Percentiles rank a stretch among this genome's conserved stretches.
Conservation (phyloP, 192 early-diverging fungal genomes). For the Mortierella hygrophila region DNA sequence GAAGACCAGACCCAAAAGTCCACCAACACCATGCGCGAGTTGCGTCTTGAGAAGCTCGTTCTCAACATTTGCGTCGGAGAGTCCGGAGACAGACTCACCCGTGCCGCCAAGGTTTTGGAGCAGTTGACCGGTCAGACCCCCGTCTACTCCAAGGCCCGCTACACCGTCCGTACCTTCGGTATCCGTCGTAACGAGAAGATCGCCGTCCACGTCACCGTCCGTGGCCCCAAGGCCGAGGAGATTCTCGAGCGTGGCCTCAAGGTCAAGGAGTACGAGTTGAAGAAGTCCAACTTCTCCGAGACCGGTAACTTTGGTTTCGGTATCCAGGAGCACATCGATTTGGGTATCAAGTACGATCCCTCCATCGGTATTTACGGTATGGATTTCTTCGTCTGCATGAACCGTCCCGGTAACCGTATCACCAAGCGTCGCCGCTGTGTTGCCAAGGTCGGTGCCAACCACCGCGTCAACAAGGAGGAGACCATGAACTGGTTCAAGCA, state of each 20-base stretch:
- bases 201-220: conserved; percentile 98
- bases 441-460: conserved; percentile 87
- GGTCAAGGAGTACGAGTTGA: conserved; percentile 99
- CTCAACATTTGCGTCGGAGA: conserved; percentile 99
- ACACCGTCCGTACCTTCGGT: conserved; percentile 99
- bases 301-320: conserved; percentile 99
- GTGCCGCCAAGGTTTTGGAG: conserved; percentile 99
- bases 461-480: conserved; percentile 95
- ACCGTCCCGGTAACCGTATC: conserved; percentile 96
- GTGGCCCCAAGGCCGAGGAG: conserved; percentile 88
- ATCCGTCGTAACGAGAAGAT: conserved; percentile 99
- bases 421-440: conserved; percentile 91
- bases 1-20: conserved; percentile 75
- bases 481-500: conserved; percentile 98
- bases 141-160: conserved; percentile 99
- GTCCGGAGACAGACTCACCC: conserved; percentile 99
- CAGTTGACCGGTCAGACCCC: conserved; percentile 99
- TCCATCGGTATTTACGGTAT: conserved; percentile 91
- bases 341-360: conserved; percentile 99
- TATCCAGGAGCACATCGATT: conserved; percentile 99
- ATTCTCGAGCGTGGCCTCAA: conserved; percentile 99
- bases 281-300: conserved; percentile 93
- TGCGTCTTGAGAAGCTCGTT: conserved; percentile 99
- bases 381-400: conserved; percentile 99
- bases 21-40: conserved; percentile 96